A percentile compares a stretch with the other conserved stretches of the same genome.
Conservation (phyloP, 2,329 filamentous ascomycete genomes). For the Leptographium radiaticola region DNA sequence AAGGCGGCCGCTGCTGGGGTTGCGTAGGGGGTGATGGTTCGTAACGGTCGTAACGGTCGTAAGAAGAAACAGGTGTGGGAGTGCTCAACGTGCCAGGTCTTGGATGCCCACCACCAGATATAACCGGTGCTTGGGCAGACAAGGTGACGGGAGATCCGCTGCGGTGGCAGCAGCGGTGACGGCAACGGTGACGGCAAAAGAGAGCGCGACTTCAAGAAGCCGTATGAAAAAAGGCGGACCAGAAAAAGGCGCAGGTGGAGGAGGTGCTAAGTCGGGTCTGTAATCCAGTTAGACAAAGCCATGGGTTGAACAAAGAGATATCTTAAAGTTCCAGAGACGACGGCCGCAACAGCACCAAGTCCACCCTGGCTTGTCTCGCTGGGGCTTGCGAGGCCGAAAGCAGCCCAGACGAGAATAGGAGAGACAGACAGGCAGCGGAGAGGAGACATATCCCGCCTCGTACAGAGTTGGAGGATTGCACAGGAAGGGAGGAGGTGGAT, state of each 20-base stretch:
- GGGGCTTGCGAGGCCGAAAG: neutral
- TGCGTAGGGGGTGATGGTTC: conserved; percentile 27
- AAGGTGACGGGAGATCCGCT: conserved; percentile 7
- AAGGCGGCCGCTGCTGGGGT: conserved; percentile 25
- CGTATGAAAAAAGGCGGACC: too few species aligned
- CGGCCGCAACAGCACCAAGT: too few species aligned
- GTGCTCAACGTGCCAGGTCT: conserved; percentile 8
- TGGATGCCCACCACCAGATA: conserved; percentile 9
- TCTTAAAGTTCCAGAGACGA: too few species aligned
- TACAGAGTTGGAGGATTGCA: neutral
- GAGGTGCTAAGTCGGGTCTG: too few species aligned
- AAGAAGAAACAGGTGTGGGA: conserved; percentile 14
- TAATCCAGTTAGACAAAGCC: too few species aligned
- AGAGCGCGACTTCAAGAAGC: neutral
- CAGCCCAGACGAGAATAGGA: neutral
- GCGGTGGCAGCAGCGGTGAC: conserved; percentile 4
- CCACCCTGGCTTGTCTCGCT: neutral
- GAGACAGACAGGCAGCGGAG: neutral
- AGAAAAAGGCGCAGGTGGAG: too few species aligned
- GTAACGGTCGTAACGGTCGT: conserved; percentile 44
- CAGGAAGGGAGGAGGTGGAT: neutral
- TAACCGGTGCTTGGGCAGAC: conserved; percentile 8
- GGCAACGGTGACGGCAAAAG: neutral
- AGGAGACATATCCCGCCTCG: neutral
- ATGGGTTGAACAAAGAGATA: too few species aligned